These are phyloP conservation scores for Trichosanthes cucumerina DNA, from an alignment of 306 rosid genomes.

Conservation along the genomic window DNA sequence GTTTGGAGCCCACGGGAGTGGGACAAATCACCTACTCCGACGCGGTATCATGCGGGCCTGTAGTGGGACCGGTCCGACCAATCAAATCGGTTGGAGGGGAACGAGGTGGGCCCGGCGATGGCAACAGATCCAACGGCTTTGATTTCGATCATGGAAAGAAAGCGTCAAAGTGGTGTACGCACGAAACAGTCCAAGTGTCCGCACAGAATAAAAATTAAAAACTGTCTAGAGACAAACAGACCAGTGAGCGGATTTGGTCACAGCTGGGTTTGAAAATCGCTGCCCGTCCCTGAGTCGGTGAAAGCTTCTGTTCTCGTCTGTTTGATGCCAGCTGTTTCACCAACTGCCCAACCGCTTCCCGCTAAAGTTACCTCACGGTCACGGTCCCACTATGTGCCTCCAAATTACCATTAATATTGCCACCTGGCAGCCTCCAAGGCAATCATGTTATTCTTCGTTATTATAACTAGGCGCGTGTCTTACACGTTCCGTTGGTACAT, in stretches of 20 bases:
- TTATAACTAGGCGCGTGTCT: background rate
- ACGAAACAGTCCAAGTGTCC: background rate
- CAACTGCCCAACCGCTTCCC: slow-evolving; percentile 62
- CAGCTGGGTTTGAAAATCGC: background rate
- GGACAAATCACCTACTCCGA: background rate
- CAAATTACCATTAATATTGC: background rate
- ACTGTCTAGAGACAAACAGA: background rate
- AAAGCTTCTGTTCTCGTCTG: background rate
- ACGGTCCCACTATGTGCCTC: slow-evolving; percentile 1
- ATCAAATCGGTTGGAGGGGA: background rate
- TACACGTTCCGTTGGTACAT: background rate
- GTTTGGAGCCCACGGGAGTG: background rate
- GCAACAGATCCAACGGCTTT: background rate
- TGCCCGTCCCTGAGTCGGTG: slow-evolving; percentile 5
- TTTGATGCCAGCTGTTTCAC: slow-evolving; percentile 12
- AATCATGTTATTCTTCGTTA: background rate
- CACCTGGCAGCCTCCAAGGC: background rate
- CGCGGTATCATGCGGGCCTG: background rate
- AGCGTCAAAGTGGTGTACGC: background rate
- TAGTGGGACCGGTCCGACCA: background rate
- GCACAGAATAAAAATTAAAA: background rate
- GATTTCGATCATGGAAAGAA: background rate
- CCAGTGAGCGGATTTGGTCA: background rate
- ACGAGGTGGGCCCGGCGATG: background rate
- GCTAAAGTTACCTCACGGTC: slow-evolving; percentile 14